These are phyloP conservation scores for Aspergillus brasiliensis DNA, from an alignment of 2,329 filamentous ascomycete genomes.

Conservation along the genomic window DNA sequence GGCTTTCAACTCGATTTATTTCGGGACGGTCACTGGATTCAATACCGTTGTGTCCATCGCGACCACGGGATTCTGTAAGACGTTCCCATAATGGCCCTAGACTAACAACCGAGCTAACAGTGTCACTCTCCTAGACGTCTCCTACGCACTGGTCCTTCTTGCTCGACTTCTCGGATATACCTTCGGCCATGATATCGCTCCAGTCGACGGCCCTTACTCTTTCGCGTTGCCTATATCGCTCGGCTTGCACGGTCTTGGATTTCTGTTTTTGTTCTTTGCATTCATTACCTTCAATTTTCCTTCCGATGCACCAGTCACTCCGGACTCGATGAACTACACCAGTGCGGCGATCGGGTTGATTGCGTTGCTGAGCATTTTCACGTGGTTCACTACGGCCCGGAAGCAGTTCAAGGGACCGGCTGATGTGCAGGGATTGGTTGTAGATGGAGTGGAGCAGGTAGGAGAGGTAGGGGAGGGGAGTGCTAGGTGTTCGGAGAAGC, in stretches of 20 bases:
- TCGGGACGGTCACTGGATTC: conserved; percentile 58
- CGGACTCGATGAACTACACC: conserved; percentile 62
- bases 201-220: conserved; percentile 39
- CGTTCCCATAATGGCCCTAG: neutral
- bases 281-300: conserved; percentile 62
- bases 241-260: conserved; percentile 52
- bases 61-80: conserved; percentile 59
- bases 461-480: neutral
- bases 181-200: conserved; percentile 41
- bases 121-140: conserved; percentile 46
- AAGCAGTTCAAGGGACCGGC: conserved; percentile 55
- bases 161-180: conserved; percentile 53
- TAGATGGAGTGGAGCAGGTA: neutral
- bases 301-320: conserved; percentile 51
- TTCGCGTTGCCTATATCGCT: conserved; percentile 50
- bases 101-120: neutral
- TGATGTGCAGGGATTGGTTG: conserved; percentile 7
- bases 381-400: conserved; percentile 55
- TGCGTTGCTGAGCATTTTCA: conserved; percentile 53
- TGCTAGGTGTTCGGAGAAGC: neutral
- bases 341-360: conserved; percentile 58
- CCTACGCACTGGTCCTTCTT: conserved; percentile 59
- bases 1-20: conserved; percentile 58
- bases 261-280: conserved; percentile 56
- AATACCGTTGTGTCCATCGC: conserved; percentile 61